phyloP scores from a whole-genome alignment of 2,329 filamentous ascomycete species.

The Trichocomaceae sp. region DNA sequence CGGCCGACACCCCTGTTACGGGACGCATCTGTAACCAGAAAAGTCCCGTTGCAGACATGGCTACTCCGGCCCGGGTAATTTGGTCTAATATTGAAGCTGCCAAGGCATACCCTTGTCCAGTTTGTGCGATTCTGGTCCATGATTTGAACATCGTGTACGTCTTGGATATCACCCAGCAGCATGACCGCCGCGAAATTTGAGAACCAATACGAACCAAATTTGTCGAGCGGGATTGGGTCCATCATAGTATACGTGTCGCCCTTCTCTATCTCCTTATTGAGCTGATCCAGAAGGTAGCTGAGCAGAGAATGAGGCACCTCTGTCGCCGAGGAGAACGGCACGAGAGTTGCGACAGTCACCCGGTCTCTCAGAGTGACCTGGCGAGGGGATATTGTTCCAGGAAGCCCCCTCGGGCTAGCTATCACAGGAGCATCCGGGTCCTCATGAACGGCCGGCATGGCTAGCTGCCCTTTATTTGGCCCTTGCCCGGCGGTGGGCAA shows the following conservation, averaged over 20 bases:
- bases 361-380: constrained; percentile 78
- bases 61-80: constrained; percentile 88
- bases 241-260: constrained; percentile 90
- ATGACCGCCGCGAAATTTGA: constrained; percentile 84
- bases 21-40: constrained; percentile 66
- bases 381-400: constrained; percentile 61
- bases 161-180: constrained; percentile 68
- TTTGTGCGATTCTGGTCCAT: constrained; percentile 54
- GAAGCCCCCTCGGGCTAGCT: constrained; percentile 46
- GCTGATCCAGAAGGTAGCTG: constrained; percentile 70
- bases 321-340: constrained; percentile 70
- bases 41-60: constrained; percentile 74
- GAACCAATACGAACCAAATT: constrained; percentile 82
- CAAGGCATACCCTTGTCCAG: constrained; percentile 75
- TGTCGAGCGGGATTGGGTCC: constrained; percentile 64
- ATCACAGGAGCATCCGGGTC: constrained; percentile 27
- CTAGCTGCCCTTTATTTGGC: neutral
- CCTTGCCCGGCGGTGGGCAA: constrained; percentile 20
- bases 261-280: constrained; percentile 85
- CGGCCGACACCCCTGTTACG: constrained; percentile 69
- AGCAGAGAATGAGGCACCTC: constrained; percentile 71
- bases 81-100: constrained; percentile 90
- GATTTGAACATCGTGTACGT: constrained; percentile 47
- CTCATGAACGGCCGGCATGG: constrained; percentile 33
- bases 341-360: constrained; percentile 73